Percentiles rank a stretch among this genome's conserved stretches.
These are phyloP conservation scores for Dissophora ornata DNA, from an alignment of 192 early-diverging fungal genomes.

Conservation along the genomic window DNA sequence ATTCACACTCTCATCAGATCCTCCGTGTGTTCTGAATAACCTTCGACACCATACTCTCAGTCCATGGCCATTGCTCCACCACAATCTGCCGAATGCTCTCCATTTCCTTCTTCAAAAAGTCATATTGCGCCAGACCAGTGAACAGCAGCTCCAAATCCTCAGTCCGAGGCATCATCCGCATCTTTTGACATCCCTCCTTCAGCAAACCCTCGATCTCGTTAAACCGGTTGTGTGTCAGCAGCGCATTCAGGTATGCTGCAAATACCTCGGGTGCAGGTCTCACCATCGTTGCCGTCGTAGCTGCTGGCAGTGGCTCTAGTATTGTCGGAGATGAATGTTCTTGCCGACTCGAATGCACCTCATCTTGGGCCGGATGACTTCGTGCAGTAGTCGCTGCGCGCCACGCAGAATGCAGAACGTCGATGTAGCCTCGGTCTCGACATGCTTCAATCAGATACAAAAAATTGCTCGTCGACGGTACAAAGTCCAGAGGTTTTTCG, in stretches of 20 bases:
- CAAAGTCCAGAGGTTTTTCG: constrained; percentile 14
- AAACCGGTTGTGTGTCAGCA: constrained; percentile 49
- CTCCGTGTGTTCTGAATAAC: constrained; percentile 19
- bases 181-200: not conserved
- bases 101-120: constrained; percentile 39
- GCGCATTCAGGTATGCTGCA: constrained; percentile 43
- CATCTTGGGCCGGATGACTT: too few relatives aligned
- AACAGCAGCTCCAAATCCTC: constrained; percentile 46
- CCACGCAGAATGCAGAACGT: constrained; percentile 34
- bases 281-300: not conserved
- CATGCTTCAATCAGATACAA: constrained; percentile 46
- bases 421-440: constrained; percentile 49
- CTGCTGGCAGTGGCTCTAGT: not conserved
- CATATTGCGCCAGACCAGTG: constrained; percentile 39
- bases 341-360: too few relatives aligned
- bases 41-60: constrained; percentile 3
- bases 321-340: not conserved
- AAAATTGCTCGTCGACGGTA: constrained; percentile 23
- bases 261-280: constrained; percentile 36
- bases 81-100: constrained; percentile 12
- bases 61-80: constrained; percentile 18
- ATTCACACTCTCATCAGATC: constrained; percentile 2
- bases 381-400: constrained; percentile 5
- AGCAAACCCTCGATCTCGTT: constrained; percentile 25
- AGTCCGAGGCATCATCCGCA: constrained; percentile 18